These are phyloP conservation scores for Ceratocystis alfenasii DNA, from an alignment of 2,329 filamentous ascomycete genomes.

Conservation along the genomic window DNA sequence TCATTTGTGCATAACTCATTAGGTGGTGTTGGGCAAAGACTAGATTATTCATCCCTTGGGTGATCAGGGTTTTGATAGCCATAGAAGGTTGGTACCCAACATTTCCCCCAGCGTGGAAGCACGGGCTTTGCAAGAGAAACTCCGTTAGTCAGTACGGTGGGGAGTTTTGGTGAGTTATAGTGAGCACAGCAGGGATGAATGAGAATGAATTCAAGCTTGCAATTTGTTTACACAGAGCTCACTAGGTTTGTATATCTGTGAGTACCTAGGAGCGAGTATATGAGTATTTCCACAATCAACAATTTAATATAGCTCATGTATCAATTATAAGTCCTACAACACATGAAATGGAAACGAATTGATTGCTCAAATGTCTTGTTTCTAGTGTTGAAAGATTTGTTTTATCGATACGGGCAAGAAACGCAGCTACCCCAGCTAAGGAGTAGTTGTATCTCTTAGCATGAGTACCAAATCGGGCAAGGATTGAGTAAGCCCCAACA, in stretches of 20 bases:
- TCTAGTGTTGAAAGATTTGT: background rate
- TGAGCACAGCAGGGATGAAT: background rate
- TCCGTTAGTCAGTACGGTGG: background rate
- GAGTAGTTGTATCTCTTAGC: background rate
- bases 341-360: too few species aligned
- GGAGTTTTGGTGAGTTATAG: slow-evolving; percentile 1
- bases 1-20: background rate
- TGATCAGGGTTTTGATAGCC: slow-evolving; percentile 4
- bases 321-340: too few species aligned
- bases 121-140: background rate
- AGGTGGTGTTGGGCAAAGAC: slow-evolving; percentile 5
- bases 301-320: too few species aligned
- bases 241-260: too few species aligned
- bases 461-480: background rate
- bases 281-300: too few species aligned
- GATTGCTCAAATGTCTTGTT: background rate
- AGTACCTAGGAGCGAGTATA: too few species aligned
- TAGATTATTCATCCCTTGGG: background rate
- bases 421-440: background rate
- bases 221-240: too few species aligned
- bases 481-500: slow-evolving; percentile 10
- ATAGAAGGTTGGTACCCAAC: slow-evolving; percentile 17
- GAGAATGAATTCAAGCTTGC: background rate
- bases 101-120: slow-evolving; percentile 10
- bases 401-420: background rate